These are phyloP conservation scores for Colletotrichum sp. DNA, from an alignment of 2,329 filamentous ascomycete species.

Conservation along the genomic window DNA sequence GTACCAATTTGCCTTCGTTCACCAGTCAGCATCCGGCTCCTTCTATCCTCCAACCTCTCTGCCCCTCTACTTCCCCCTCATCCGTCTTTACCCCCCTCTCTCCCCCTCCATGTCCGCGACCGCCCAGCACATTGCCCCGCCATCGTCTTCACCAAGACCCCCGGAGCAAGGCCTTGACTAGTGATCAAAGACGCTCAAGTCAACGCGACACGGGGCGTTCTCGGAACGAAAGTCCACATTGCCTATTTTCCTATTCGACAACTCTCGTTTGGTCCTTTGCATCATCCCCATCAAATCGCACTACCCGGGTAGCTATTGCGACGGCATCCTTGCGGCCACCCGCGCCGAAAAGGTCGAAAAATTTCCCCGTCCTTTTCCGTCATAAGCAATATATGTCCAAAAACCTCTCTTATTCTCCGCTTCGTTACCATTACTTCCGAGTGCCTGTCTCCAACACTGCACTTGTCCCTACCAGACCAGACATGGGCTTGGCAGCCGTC, in stretches of 20 bases:
- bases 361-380: conserved; percentile 14
- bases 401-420: neutral
- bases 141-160: conserved; percentile 5
- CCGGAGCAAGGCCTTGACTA: conserved; percentile 12
- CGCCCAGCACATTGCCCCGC: conserved; percentile 5
- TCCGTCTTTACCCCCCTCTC: neutral
- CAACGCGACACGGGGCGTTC: conserved; percentile 2
- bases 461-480: neutral
- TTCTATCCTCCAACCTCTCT: neutral
- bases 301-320: conserved; percentile 6
- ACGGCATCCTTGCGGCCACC: conserved; percentile 16
- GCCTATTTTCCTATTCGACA: conserved; percentile 2
- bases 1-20: neutral
- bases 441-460: neutral
- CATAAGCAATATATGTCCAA: neutral
- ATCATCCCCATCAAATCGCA: conserved; percentile 8
- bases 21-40: neutral
- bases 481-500: conserved; percentile 39
- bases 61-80: neutral
- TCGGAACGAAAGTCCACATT: conserved; percentile 18
- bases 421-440: neutral
- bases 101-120: neutral
- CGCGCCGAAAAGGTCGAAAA: conserved; percentile 3
- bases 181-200: neutral
- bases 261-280: conserved; percentile 2